Evolutionary conservation across 2,329 filamentous ascomycete species (phyloP).

Genomic region (Penicillium frequentans): DNA sequence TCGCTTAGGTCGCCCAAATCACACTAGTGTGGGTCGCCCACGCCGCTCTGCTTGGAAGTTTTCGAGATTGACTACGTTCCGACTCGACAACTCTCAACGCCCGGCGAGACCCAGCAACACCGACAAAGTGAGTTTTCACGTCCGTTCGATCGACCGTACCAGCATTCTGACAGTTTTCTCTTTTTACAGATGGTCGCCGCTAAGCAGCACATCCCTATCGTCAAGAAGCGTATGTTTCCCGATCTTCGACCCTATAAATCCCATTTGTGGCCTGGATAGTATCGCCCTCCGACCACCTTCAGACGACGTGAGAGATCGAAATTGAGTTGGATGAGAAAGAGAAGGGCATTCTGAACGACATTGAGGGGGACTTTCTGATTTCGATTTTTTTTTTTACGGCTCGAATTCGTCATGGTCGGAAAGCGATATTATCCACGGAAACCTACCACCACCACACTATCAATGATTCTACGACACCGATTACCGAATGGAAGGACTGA

Average conservation of each 20-base stretch:
- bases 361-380: background rate
- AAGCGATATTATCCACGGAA: constrained; percentile 7
- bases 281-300: constrained; percentile 17
- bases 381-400: background rate
- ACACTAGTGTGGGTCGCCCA: constrained; percentile 36
- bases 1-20: constrained; percentile 29
- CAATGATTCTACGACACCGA: constrained; percentile 28
- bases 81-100: constrained; percentile 45
- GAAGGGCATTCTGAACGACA: background rate
- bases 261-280: constrained; percentile 19
- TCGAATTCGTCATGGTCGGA: background rate
- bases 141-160: constrained; percentile 4
- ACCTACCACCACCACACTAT: background rate
- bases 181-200: constrained; percentile 81
- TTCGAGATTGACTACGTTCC: constrained; percentile 40
- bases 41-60: constrained; percentile 38
- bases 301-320: background rate
- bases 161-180: constrained; percentile 18
- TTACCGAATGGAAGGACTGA: constrained; percentile 40
- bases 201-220: constrained; percentile 99
- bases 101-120: constrained; percentile 45
- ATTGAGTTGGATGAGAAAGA: background rate
- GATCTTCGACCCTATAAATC: constrained; percentile 15
- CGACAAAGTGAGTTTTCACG: constrained; percentile 43
- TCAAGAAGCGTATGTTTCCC: constrained; percentile 95